Evolutionary conservation across 192 early-diverging fungal genomes (phyloP).

Genomic region (Backusella psychrophila): DNA sequence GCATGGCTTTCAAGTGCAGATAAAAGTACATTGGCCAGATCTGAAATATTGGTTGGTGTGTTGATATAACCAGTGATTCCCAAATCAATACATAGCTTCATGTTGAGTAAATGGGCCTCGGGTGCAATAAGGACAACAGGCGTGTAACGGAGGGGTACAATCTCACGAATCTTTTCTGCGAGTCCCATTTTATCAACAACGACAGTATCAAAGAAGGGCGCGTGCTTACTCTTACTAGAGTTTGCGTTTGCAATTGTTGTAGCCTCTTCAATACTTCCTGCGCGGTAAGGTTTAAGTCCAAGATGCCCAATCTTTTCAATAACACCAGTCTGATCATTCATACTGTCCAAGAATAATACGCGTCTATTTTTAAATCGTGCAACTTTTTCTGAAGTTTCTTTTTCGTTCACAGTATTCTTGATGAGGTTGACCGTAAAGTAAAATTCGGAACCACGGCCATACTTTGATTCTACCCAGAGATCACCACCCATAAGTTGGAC

Average conservation of each 20-base stretch:
- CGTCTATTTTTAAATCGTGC: constrained; percentile 59
- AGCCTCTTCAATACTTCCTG: constrained; percentile 49
- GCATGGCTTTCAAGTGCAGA: constrained; percentile 70
- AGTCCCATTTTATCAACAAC: constrained; percentile 59
- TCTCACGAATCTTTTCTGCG: constrained; percentile 57
- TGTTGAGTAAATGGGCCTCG: constrained; percentile 52
- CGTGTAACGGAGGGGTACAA: constrained; percentile 56
- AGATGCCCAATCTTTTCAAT: constrained; percentile 50
- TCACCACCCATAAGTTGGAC: constrained; percentile 75
- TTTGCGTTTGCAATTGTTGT: constrained; percentile 27
- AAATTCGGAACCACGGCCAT: constrained; percentile 75
- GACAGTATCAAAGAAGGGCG: constrained; percentile 59
- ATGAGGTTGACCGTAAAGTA: constrained; percentile 67
- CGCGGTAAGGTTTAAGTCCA: constrained; percentile 41
- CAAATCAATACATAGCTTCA: constrained; percentile 62
- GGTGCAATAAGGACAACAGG: constrained; percentile 70
- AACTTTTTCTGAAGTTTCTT: constrained; percentile 42
- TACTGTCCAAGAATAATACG: constrained; percentile 61
- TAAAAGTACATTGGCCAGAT: constrained; percentile 64
- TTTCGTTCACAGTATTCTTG: constrained; percentile 34
- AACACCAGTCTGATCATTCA: constrained; percentile 44
- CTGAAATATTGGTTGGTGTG: constrained; percentile 52
- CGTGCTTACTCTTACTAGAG: constrained; percentile 28
- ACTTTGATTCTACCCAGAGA: constrained; percentile 74
- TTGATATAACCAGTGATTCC: constrained; percentile 69